These are phyloP conservation scores for Starmerella bombi DNA, from an alignment of 805 yeast genomes.

Conservation along the genomic window DNA sequence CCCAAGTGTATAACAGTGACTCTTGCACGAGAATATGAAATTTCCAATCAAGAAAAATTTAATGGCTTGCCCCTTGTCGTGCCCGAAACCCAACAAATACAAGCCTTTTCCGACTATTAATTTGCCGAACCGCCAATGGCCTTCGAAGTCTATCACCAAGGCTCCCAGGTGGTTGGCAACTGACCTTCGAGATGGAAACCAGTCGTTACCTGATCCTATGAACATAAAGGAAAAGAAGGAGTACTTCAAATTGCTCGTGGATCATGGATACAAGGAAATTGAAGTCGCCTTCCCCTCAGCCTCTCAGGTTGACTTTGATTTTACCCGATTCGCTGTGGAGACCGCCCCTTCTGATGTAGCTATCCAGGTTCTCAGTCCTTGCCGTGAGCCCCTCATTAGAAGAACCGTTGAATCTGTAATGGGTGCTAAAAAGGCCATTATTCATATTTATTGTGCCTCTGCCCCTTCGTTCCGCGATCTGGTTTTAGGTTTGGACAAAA, in stretches of 20 bases:
- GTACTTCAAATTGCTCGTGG: constrained; percentile 54
- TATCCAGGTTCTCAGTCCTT: constrained; percentile 63
- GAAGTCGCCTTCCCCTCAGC: constrained; percentile 78
- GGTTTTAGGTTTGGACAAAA: constrained; percentile 47
- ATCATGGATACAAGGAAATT: constrained; percentile 68
- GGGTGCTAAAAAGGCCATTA: constrained; percentile 65
- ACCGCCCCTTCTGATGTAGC: constrained; percentile 64
- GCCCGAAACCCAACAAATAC: constrained; percentile 34
- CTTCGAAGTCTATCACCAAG: constrained; percentile 40
- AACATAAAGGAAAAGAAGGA: constrained; percentile 61
- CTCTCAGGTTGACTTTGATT: constrained; percentile 66
- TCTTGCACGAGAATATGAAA: neutral
- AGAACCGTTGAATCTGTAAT: constrained; percentile 59
- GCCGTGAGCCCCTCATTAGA: constrained; percentile 57
- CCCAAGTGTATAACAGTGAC: neutral
- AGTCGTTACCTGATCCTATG: constrained; percentile 79
- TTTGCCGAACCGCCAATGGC: constrained; percentile 61
- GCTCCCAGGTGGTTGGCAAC: constrained; percentile 78
- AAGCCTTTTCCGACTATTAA: constrained; percentile 41
- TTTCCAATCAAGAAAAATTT: neutral
- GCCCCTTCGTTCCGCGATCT: constrained; percentile 61
- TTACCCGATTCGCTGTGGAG: constrained; percentile 61
- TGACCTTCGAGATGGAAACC: constrained; percentile 74
- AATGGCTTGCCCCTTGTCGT: constrained; percentile 12
- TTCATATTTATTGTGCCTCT: constrained; percentile 65